phyloP scores from a whole-genome alignment of 106 monocot genomes.

The Platanthera zijinensis region DNA sequence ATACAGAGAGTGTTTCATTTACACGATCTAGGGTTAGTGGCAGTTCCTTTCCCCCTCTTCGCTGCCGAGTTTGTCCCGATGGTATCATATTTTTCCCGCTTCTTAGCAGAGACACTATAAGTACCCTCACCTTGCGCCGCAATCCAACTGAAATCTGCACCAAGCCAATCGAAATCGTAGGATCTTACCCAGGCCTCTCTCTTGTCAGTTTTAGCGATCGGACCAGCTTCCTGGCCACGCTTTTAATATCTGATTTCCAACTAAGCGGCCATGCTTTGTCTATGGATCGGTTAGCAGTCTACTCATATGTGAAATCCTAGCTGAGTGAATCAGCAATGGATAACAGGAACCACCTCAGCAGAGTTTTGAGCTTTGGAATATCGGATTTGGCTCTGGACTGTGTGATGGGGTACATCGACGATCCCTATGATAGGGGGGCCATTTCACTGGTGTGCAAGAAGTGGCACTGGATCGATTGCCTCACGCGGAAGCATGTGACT shows the following conservation, averaged over 20 bases:
- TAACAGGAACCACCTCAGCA: conserved; percentile 9
- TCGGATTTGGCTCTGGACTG: conserved; percentile 60
- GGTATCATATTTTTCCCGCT: neutral
- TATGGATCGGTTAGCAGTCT: neutral
- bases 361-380: conserved; percentile 31
- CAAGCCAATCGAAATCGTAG: neutral
- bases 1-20: neutral
- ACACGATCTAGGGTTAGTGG: conserved; percentile 5
- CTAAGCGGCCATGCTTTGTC: neutral
- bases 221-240: neutral
- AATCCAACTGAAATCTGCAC: neutral
- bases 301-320: neutral
- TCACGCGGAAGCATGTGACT: conserved; percentile 80
- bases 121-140: neutral
- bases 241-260: neutral
- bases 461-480: conserved; percentile 60
- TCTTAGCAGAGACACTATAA: neutral
- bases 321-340: conserved; percentile 2
- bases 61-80: neutral
- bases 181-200: neutral
- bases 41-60: too few species aligned
- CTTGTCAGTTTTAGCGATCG: neutral
- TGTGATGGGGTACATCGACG: conserved; percentile 76
- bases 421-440: conserved; percentile 70
- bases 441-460: conserved; percentile 68